A percentile compares a stretch with the other conserved stretches of the same genome.
These are phyloP conservation scores for Neofusicoccum parvum DNA, from an alignment of 2,329 filamentous ascomycete species.

Conservation along the genomic window DNA sequence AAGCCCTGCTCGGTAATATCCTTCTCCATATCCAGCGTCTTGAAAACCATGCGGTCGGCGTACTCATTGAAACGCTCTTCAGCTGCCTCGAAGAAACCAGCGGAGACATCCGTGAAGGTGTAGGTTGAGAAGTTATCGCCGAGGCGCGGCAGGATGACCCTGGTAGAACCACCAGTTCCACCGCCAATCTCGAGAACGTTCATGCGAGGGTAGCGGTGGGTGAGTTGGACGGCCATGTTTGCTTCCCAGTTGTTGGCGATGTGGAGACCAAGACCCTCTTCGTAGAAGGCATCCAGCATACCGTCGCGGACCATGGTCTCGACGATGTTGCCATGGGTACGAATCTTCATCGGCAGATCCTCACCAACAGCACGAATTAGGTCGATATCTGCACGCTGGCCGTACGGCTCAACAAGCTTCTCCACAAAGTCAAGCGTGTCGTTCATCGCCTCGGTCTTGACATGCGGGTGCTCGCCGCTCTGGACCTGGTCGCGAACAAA, in stretches of 20 bases:
- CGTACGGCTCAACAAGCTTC: too few species aligned
- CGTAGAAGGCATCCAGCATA: background rate
- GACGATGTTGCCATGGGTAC: background rate
- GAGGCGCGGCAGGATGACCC: constrained; percentile 3
- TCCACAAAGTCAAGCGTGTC: too few species aligned
- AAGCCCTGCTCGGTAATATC: constrained; percentile 3
- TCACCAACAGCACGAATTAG: background rate
- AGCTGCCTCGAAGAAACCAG: constrained; percentile 21
- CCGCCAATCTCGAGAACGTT: constrained; percentile 24
- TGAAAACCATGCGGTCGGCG: constrained; percentile 20
- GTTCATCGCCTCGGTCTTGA: too few species aligned
- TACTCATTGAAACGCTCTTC: constrained; percentile 11
- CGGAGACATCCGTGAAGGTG: constrained; percentile 27
- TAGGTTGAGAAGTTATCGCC: constrained; percentile 22
- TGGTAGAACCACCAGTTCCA: constrained; percentile 24
- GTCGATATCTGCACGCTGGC: too few species aligned
- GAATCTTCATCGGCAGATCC: background rate
- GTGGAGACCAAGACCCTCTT: background rate
- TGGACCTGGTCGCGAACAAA: background rate
- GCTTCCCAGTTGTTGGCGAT: too few species aligned
- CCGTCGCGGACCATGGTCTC: background rate
- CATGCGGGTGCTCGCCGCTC: background rate
- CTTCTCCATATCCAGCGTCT: too few species aligned
- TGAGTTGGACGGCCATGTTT: background rate
- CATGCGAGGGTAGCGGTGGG: background rate